Evolutionary conservation across 805 yeast species (phyloP), one percentile per base, ranked within the genome.

Genomic region (Grigorovia transvaalensis): DNA sequence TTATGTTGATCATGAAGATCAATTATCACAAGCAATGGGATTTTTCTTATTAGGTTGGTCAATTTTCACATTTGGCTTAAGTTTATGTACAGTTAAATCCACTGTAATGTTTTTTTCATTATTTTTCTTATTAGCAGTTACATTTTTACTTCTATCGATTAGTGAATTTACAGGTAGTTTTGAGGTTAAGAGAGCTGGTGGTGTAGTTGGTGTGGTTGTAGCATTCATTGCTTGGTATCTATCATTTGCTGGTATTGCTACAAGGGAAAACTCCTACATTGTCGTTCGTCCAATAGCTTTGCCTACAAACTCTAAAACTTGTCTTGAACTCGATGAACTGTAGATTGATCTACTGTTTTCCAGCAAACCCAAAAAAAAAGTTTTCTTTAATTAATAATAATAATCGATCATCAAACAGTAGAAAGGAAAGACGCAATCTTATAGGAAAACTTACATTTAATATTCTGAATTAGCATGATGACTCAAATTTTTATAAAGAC

Each of bases 221-320:
- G 75, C 86, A 0, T 71, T 81, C 53, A 64, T 79, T 50, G 85
- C 84, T 0, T 83, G 83, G 82, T 82, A 81, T 60, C 80, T 81
- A 61, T 86, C 88, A 7, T 81, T 73, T 57, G 85, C 86, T 1
- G 88, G 88, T 74, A 62, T 79, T 40, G 81, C 87, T 27, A 84
- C 76, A 53, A 71, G 68, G 33, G 82, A 80, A 60, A 85, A 85
- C 67, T 72, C 88, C 4, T 71, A 71, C 48, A 38, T 71, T 33
- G 48, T 60, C 2, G 70, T 62, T 29, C 56, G 53, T 48, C 68
- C 69, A 30, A 41, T 68, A 48, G 60, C 64, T 43, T 58, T 71
- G 54, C 74, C 74, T 47, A 56, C 58, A 9, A 63, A 57, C 43
- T 64, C 61, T 45, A 55, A 46, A 15, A 44, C 45, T 13, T 45